phyloP scores from a whole-genome alignment of 2,329 filamentous ascomycete genomes.

The Talaromyces sp. region DNA sequence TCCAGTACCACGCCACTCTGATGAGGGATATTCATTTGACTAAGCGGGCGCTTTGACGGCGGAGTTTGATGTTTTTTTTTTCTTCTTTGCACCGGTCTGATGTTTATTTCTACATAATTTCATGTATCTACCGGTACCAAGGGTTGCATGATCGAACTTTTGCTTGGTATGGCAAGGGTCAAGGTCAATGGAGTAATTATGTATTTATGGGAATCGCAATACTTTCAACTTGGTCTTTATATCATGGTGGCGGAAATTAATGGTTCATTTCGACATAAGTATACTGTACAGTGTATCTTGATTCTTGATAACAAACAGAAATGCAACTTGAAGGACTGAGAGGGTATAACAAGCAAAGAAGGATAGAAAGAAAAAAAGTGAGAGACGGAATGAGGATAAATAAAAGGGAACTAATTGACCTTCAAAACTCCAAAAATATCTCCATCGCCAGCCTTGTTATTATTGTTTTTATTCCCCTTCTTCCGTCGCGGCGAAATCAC shows the following conservation, averaged over 20 bases:
- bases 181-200: not conserved
- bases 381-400: not conserved
- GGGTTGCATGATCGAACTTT: slow-evolving; percentile 9
- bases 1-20: not conserved
- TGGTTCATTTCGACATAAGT: slow-evolving; percentile 2
- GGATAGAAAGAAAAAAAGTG: slow-evolving; percentile 10
- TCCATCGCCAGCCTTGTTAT: slow-evolving; percentile 15
- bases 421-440: slow-evolving; percentile 43
- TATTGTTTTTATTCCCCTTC: slow-evolving; percentile 19
- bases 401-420: slow-evolving; percentile 21
- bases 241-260: not conserved
- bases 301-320: not conserved
- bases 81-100: not conserved
- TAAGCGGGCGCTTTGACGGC: slow-evolving; percentile 14
- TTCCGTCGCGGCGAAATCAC: slow-evolving; percentile 38
- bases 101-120: not conserved
- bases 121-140: not conserved
- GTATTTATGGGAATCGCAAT: slow-evolving; percentile 6
- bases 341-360: slow-evolving; percentile 10
- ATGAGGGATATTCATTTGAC: not conserved
- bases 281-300: not conserved
- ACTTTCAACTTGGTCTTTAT: not conserved
- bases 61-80: slow-evolving; percentile 6
- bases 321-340: not conserved
- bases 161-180: slow-evolving; percentile 1